A percentile compares a stretch with the other conserved stretches of the same genome.
phyloP scores from a whole-genome alignment of 2,329 filamentous ascomycete species.

The Microdochium nivale region DNA sequence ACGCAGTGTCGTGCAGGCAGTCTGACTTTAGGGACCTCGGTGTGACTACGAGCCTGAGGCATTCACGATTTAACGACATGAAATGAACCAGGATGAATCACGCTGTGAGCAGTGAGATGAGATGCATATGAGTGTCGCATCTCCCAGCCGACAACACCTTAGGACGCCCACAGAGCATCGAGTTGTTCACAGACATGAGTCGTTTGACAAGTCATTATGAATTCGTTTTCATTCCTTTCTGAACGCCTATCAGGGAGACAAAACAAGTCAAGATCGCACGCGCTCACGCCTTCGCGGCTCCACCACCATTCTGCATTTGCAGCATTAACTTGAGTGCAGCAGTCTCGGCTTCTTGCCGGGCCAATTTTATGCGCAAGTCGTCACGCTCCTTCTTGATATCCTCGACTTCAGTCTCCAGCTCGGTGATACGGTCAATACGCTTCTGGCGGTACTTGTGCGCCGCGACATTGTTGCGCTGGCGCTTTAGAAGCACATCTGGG shows the following conservation, averaged over 20 bases:
- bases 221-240: background rate
- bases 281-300: background rate
- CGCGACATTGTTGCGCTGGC: conserved; percentile 62
- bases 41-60: too few species aligned
- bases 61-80: too few species aligned
- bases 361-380: conserved; percentile 52
- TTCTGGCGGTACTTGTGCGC: conserved; percentile 65
- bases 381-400: conserved; percentile 54
- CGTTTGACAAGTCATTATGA: background rate
- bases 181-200: too few species aligned
- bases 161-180: too few species aligned
- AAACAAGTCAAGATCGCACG: background rate
- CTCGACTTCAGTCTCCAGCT: conserved; percentile 51
- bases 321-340: conserved; percentile 49
- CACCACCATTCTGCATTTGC: conserved; percentile 12
- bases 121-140: too few species aligned
- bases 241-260: background rate
- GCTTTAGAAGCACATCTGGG: conserved; percentile 37
- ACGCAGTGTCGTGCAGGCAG: too few species aligned
- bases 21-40: too few species aligned
- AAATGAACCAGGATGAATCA: too few species aligned
- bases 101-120: too few species aligned
- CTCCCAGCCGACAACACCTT: too few species aligned
- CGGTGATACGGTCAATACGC: conserved; percentile 55
- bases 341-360: conserved; percentile 56